phyloP scores from a whole-genome alignment of 1,284 basidiomycete genomes.

The Apiotrichum gracile region DNA sequence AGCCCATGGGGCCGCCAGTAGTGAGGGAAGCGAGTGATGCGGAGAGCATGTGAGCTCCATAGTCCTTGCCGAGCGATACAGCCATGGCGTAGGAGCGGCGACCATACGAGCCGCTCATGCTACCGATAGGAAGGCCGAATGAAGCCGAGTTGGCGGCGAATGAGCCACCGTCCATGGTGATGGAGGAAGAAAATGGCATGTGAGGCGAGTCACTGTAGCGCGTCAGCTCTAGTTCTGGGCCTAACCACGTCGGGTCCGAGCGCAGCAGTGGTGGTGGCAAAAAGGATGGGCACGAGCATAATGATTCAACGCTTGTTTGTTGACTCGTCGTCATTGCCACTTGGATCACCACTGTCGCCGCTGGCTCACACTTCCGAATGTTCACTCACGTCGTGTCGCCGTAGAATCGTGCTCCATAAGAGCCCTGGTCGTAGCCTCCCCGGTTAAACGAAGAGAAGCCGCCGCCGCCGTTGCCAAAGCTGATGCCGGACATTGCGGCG shows the following conservation, averaged over 20 bases:
- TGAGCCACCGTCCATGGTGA: constrained; percentile 40
- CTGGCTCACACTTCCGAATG: background rate
- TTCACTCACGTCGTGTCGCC: constrained; percentile 35
- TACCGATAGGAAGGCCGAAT: constrained; percentile 26
- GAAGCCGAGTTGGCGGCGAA: constrained; percentile 29
- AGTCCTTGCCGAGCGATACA: constrained; percentile 19
- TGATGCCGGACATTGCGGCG: constrained; percentile 41
- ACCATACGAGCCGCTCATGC: constrained; percentile 15
- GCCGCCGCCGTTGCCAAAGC: constrained; percentile 37
- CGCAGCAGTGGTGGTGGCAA: constrained; percentile 1
- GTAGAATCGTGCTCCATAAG: constrained; percentile 40
- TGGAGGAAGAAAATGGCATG: constrained; percentile 33
- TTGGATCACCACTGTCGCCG: too few relatives aligned
- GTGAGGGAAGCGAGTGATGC: constrained; percentile 40
- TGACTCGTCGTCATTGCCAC: background rate
- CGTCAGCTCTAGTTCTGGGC: constrained; percentile 1
- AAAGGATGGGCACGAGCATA: background rate
- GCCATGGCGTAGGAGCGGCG: constrained; percentile 42
- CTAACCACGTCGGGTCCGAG: background rate
- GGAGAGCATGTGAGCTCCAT: constrained; percentile 24
- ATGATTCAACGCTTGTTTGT: background rate
- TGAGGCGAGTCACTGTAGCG: constrained; percentile 30
- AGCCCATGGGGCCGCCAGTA: constrained; percentile 16
- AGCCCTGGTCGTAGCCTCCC: constrained; percentile 17
- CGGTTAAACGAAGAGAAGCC: constrained; percentile 34